phyloP scores from a whole-genome alignment of 1,139 yeast species.

The Nakaseomyces kungkrabaensis region DNA sequence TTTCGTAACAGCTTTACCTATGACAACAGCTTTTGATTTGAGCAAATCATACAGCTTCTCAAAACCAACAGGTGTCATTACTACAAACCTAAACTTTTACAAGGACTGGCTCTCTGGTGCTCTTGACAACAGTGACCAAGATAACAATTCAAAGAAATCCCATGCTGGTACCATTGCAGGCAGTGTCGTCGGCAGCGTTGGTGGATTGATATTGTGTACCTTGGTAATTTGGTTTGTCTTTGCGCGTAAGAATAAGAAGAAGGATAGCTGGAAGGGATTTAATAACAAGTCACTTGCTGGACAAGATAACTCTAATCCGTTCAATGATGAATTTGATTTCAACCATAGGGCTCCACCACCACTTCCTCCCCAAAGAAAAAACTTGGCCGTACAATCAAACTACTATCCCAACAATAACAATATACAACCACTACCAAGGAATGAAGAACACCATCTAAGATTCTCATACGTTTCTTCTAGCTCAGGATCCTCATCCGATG shows the following conservation, averaged over 20 bases:
- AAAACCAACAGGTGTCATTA: not conserved
- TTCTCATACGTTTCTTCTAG: constrained; percentile 10
- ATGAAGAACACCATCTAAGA: constrained; percentile 2
- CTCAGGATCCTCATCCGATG: constrained; percentile 7
- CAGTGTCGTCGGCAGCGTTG: constrained; percentile 14
- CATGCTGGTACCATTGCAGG: constrained; percentile 13
- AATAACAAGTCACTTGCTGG: not conserved
- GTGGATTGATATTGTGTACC: constrained; percentile 8
- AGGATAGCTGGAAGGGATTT: not conserved
- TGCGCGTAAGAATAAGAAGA: constrained; percentile 5
- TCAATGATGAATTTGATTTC: constrained; percentile 16
- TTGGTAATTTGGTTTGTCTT: constrained; percentile 7
- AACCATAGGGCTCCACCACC: constrained; percentile 9
- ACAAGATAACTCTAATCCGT: constrained; percentile 9
- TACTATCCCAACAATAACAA: not conserved
- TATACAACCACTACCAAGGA: not conserved
- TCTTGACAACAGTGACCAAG: constrained; percentile 7
- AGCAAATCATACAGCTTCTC: constrained; percentile 7
- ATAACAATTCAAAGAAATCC: constrained; percentile 1
- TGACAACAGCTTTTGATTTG: constrained; percentile 19
- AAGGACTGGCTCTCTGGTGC: constrained; percentile 18
- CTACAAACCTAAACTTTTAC: constrained; percentile 25
- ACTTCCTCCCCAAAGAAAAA: constrained; percentile 6
- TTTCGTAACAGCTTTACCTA: constrained; percentile 31
- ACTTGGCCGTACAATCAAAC: not conserved